Evolutionary conservation across 2,329 filamentous ascomycete species (phyloP).

Genomic region (Pseudohalonectria lignicola): DNA sequence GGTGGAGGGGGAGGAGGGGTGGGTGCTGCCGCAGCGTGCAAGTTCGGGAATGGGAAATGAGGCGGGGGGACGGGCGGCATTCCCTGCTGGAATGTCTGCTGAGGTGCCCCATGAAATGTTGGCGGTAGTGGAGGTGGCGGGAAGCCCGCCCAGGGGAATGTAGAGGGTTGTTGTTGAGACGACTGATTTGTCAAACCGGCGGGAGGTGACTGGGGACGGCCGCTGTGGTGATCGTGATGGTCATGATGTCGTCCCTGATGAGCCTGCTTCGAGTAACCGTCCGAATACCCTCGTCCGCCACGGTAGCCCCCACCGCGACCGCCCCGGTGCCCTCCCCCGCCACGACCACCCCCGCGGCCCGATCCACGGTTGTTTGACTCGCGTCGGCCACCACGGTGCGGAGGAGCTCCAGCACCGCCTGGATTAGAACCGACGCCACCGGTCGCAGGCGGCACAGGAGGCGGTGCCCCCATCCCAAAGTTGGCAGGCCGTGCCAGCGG

Average conservation of each 20-base stretch:
- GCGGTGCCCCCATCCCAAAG: constrained; percentile 35
- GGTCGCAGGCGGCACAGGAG: background rate
- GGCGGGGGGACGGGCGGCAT: background rate
- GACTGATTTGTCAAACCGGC: no score
- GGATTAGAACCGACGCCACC: no score
- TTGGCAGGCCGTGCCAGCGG: constrained; percentile 58
- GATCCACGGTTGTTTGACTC: background rate
- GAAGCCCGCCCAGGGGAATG: no score
- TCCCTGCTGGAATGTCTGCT: background rate
- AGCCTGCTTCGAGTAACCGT: background rate
- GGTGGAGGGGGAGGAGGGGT: background rate
- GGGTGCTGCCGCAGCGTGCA: background rate
- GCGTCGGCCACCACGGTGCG: no score
- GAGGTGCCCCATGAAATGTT: background rate
- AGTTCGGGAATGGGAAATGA: background rate
- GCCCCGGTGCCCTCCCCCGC: constrained; percentile 24
- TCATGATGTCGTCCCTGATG: background rate
- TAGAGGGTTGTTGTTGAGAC: background rate
- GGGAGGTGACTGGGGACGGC: no score
- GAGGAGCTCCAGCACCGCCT: no score
- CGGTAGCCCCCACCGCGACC: constrained; percentile 23
- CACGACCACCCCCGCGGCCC: constrained; percentile 28
- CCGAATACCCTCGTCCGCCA: constrained; percentile 19
- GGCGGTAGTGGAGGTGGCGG: background rate
- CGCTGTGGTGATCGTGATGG: background rate